A percentile compares a stretch with the other conserved stretches of the same genome.
Evolutionary conservation across 2,329 filamentous ascomycete species (phyloP).

Genomic region (Tolypocladium album): DNA sequence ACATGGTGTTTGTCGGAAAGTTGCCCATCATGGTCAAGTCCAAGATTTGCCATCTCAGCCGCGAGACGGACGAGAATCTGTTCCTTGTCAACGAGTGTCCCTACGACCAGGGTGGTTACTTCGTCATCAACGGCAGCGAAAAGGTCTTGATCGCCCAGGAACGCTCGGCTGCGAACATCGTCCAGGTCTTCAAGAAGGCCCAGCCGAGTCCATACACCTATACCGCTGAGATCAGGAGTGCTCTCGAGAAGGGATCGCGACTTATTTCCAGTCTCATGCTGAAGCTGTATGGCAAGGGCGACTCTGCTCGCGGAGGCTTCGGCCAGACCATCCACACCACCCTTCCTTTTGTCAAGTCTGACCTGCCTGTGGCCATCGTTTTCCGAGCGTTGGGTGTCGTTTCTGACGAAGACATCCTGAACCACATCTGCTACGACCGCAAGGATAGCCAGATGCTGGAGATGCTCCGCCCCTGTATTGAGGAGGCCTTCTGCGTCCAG

Average conservation of each 20-base stretch:
- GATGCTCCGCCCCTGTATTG: conserved; percentile 93
- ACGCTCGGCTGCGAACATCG: conserved; percentile 93
- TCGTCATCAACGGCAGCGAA: conserved; percentile 97
- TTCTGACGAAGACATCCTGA: conserved; percentile 94
- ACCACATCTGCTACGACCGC: conserved; percentile 93
- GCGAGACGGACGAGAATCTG: conserved; percentile 72
- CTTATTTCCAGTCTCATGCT: conserved; percentile 88
- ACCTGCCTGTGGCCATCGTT: conserved; percentile 88
- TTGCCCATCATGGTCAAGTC: conserved; percentile 98
- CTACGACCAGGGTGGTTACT: conserved; percentile 97
- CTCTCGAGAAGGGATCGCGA: conserved; percentile 89
- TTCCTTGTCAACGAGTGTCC: conserved; percentile 94
- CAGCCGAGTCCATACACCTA: conserved; percentile 86
- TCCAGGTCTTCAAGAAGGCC: conserved; percentile 98
- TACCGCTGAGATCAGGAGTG: conserved; percentile 91
- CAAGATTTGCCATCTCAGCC: conserved; percentile 82
- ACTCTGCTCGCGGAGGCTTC: conserved; percentile 63
- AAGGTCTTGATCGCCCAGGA: conserved; percentile 98
- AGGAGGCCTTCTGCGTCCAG: conserved; percentile 93
- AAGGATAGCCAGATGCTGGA: conserved; percentile 96
- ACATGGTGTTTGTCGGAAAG: conserved; percentile 85
- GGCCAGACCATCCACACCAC: conserved; percentile 85
- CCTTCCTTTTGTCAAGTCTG: conserved; percentile 85
- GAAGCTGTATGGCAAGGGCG: conserved; percentile 80
- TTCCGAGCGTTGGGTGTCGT: conserved; percentile 94